Base-by-base conservation (phyloP, 2,329 filamentous ascomycete genomes). In the Pleoardoris graminearum region DNA sequence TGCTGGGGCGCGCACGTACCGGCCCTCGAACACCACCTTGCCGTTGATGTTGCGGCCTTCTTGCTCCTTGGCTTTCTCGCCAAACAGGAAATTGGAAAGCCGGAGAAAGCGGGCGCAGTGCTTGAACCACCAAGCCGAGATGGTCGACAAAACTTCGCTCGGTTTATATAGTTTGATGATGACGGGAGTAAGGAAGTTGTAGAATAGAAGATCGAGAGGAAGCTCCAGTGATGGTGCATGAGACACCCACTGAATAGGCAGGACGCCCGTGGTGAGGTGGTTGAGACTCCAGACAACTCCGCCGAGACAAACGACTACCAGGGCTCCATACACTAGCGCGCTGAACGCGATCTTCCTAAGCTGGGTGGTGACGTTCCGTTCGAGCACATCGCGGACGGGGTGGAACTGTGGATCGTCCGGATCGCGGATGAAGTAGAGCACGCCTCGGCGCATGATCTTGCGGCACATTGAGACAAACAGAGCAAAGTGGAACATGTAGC, bases 401-500 rank as follows among this genome's bases (percentile, higher is more conserved):
- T 99, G 94, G 72, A 99, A 99, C 11, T 94, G 96, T 7, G 95
- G 94, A 73, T 99, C 94, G 72, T 99, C 95, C 6, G 94, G 94
- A 72, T 99, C 95, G 57, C 94, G 86, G 65, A 99, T 99, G 72
- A 99, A 99, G 77, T 97, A 97, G 53, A 99, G 80, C 35, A 99
- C 94, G 46, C 94, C 94, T 61, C 86, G 91, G 58, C 94, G 87
- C 87, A 99, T 90, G 53, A 97, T 96, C 77, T 96, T 97, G 57
- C 94, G 87, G 75, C 94, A 99, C 92, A 99, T 97, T 51, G 92
- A 95, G 16, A 99, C 94, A 70, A 99, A 99, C 3, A 99, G 82
- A 4, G 94, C 94, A 71, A 99, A 99, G 71, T 99, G 94, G 76
- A 99, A 99, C 95, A 99, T 99, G 75, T 99, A 99, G 58, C 92